These are phyloP conservation scores for Citrus maxima DNA, from an alignment of 345 rosid species.

Conservation along the genomic window DNA sequence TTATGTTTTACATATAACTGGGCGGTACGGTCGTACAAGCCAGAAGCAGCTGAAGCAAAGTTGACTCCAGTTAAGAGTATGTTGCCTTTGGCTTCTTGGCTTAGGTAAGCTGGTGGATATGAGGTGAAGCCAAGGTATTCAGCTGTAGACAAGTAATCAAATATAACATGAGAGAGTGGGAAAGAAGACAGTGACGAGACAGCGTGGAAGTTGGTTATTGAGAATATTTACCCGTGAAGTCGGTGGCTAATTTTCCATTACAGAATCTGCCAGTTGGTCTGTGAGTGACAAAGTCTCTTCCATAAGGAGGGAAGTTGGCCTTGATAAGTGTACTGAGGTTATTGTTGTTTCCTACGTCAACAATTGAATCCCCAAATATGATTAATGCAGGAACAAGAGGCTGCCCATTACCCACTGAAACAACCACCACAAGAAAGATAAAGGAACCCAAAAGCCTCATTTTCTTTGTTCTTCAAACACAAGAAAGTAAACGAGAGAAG, in stretches of 20 bases:
- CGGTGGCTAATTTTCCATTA: constrained; percentile 81
- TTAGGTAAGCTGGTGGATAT: constrained; percentile 79
- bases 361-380: constrained; percentile 89
- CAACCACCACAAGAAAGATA: constrained; percentile 25
- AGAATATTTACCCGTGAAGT: constrained; percentile 56
- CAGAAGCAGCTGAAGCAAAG: constrained; percentile 93
- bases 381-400: constrained; percentile 76
- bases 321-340: constrained; percentile 54
- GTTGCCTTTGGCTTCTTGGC: constrained; percentile 54
- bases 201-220: background rate
- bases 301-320: constrained; percentile 91
- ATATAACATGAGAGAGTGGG: background rate
- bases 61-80: constrained; percentile 68
- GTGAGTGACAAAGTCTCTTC: constrained; percentile 75
- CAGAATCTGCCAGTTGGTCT: constrained; percentile 87
- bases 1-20: constrained; percentile 49
- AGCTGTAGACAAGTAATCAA: constrained; percentile 41
- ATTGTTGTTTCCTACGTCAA: constrained; percentile 91
- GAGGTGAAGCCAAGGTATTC: constrained; percentile 79
- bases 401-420: constrained; percentile 35
- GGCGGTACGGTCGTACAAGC: constrained; percentile 64
- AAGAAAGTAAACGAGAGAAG: background rate
- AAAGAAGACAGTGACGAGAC: background rate
- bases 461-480: background rate
- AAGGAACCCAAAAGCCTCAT: constrained; percentile 25